Base-by-base conservation (phyloP, 2,329 filamentous ascomycete genomes). In the Metarhizium rileyi region DNA sequence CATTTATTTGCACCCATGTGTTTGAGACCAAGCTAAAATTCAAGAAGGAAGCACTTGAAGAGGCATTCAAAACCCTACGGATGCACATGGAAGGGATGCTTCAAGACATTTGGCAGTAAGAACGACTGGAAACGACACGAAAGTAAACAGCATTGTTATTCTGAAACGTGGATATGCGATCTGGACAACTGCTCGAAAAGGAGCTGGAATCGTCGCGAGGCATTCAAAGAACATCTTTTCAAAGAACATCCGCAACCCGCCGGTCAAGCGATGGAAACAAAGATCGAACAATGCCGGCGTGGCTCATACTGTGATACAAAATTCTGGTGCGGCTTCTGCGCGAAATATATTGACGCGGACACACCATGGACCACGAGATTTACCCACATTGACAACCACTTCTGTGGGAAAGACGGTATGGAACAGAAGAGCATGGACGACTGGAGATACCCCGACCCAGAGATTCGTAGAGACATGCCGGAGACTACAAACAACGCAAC, bases 91-190 rank as follows among this genome's bases (percentile, higher is more conserved):
- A 66, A 72, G 8, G 66, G 70, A 27, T 95, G 90, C 60, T 65
- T 68, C 45, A 90, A 88, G 60, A 72, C 63, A 0, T 95, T 95
- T 57, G 90, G 90, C n/a, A 90, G 86, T 65, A 95, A 95, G 62
- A 90, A 89, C 52, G 90, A 96, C 65, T 96, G 81, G 90, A 95
- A 94, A 63, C 81, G 90, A 1, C 90, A 96, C 60, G 91, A 96
- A 61, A 85, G 81, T 55, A 81, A 78, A 16, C 86, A 91, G 59
- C 90, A 95, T 63, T 81, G 78, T 53, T 79, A 85, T 51, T 65
- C 78, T 5, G 84, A 90, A 59, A 75, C 76, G 44, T 95, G 86
- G 82, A 79, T 78, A 27, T 95, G 90, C 61, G 71, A 77, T 27
- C 65, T 75, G 44, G 56, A 64, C 2, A 54, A 55, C 3, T 93